Evolutionary conservation across 2,329 filamentous ascomycete genomes (phyloP).

Genomic region (Monosporascus ibericus): DNA sequence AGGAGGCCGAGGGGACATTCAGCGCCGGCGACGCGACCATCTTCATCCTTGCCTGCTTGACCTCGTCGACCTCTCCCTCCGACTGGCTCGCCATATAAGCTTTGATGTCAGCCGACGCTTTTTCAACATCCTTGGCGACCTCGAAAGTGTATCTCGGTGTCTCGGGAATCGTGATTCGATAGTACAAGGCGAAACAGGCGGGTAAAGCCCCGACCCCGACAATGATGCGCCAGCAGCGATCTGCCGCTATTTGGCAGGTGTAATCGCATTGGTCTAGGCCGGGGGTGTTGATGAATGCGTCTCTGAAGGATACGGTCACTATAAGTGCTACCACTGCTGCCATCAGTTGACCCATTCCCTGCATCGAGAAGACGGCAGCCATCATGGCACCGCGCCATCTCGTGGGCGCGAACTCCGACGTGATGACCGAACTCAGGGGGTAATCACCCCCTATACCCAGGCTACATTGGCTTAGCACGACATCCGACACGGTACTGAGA

Average conservation of each 20-base stretch:
- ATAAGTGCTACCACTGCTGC: constrained; percentile 67
- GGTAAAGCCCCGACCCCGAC: constrained; percentile 75
- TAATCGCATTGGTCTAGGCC: constrained; percentile 46
- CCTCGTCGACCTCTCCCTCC: constrained; percentile 41
- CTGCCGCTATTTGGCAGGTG: constrained; percentile 62
- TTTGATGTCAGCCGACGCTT: constrained; percentile 67
- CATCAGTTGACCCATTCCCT: constrained; percentile 71
- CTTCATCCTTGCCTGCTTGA: constrained; percentile 47
- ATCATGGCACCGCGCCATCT: constrained; percentile 81
- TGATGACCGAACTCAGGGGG: constrained; percentile 73
- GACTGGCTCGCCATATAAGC: constrained; percentile 46
- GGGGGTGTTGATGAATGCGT: constrained; percentile 37
- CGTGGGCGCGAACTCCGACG: constrained; percentile 78
- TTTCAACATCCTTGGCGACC: constrained; percentile 67
- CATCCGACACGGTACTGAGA: not conserved
- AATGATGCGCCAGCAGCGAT: constrained; percentile 77
- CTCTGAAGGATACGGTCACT: constrained; percentile 59
- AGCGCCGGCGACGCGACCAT: constrained; percentile 46
- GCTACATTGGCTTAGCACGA: constrained; percentile 31
- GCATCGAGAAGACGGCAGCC: constrained; percentile 78
- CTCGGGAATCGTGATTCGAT: constrained; percentile 79
- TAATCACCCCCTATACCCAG: constrained; percentile 79
- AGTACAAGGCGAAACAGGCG: constrained; percentile 75
- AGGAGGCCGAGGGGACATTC: constrained; percentile 62
- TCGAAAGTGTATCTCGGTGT: constrained; percentile 81